Conservation (phyloP, 1,284 basidiomycete species). For the Chiua sp. region DNA sequence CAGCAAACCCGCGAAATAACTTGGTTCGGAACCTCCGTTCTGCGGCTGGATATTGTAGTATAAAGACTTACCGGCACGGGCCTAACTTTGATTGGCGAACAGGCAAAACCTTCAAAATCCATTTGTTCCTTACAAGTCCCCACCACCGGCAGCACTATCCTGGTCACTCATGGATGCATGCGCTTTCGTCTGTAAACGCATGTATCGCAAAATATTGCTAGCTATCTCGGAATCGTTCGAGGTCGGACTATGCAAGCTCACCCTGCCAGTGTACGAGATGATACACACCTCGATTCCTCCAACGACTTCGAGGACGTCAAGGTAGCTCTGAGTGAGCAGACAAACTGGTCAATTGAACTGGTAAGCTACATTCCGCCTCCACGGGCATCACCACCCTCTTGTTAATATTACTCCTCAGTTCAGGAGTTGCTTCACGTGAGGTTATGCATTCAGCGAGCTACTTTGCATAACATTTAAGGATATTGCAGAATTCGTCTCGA, state of each 20-base stretch:
- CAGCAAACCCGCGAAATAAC: no score
- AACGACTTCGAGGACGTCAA: background rate
- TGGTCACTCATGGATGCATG: no score
- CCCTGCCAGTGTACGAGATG: conserved; percentile 22
- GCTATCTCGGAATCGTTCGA: background rate
- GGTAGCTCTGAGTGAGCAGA: background rate
- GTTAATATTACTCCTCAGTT: background rate
- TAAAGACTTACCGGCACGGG: no score
- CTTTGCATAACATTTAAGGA: background rate
- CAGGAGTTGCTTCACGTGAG: background rate
- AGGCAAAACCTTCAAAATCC: no score
- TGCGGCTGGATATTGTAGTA: no score
- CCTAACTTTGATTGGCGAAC: no score
- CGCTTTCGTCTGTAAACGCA: no score
- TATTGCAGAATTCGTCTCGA: background rate
- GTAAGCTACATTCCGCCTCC: background rate
- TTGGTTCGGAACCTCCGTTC: no score
- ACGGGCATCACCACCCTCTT: background rate
- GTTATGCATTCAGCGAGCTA: background rate
- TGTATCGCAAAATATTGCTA: background rate
- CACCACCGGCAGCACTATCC: no score
- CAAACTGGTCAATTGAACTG: background rate
- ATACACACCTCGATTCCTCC: conserved; percentile 2
- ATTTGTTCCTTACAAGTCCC: no score
- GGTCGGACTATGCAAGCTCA: background rate